Percentiles rank a stretch among this genome's conserved stretches.
phyloP scores from a whole-genome alignment of 257 asterid genomes.

The Phtheirospermum japonicum region DNA sequence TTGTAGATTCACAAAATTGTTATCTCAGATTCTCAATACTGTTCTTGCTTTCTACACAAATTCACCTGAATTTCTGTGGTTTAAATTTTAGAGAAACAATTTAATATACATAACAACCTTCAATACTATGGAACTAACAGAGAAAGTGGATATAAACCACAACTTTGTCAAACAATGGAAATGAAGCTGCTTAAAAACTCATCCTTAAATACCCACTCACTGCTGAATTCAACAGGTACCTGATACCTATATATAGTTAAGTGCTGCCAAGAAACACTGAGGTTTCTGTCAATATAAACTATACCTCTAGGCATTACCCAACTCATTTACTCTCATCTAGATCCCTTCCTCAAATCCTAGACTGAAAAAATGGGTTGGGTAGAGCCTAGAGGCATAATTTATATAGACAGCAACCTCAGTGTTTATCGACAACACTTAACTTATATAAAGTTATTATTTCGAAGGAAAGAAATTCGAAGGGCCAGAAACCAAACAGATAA shows the following conservation, averaged over 20 bases:
- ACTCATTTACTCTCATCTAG: too few relatives aligned
- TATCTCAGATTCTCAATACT: too few relatives aligned
- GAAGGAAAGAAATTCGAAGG: slow-evolving; percentile 9
- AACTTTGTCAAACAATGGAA: not conserved
- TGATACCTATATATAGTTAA: too few relatives aligned
- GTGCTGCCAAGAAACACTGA: too few relatives aligned
- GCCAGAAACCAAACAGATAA: slow-evolving; percentile 1
- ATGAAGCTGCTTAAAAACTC: not conserved
- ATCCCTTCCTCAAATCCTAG: not conserved
- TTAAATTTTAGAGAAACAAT: not conserved
- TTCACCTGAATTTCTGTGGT: not conserved
- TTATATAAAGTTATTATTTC: not conserved
- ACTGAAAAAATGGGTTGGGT: not conserved
- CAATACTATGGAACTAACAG: not conserved
- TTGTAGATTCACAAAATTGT: too few relatives aligned
- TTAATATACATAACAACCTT: not conserved
- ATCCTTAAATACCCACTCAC: not conserved
- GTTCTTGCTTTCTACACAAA: not conserved
- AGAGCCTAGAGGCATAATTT: not conserved
- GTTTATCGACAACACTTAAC: slow-evolving; percentile 9
- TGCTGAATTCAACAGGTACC: slow-evolving; percentile 2
- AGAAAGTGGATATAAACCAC: not conserved
- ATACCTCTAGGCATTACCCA: too few relatives aligned
- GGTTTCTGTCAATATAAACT: too few relatives aligned
- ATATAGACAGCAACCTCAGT: slow-evolving; percentile 3